These are phyloP conservation scores for Apiospora arundinis DNA, from an alignment of 2,329 filamentous ascomycete genomes.

Conservation along the genomic window DNA sequence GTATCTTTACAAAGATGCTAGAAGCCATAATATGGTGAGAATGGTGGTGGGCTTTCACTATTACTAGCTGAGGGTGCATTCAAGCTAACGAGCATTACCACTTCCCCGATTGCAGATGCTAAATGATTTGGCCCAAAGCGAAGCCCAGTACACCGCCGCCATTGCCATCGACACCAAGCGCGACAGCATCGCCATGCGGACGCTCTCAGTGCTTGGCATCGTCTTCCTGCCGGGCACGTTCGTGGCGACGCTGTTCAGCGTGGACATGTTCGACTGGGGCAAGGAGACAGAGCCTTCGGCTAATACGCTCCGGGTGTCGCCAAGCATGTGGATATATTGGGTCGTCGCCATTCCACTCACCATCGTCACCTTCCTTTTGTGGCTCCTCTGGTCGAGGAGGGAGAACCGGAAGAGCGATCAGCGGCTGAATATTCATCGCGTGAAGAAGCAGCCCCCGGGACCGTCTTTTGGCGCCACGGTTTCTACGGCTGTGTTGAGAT, in stretches of 20 bases:
- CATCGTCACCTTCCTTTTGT: not conserved
- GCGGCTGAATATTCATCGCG: not conserved
- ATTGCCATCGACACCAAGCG: slow-evolving; percentile 17
- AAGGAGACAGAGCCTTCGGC: not conserved
- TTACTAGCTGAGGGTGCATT: no score
- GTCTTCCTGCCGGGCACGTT: slow-evolving; percentile 19
- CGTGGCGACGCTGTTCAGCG: not conserved
- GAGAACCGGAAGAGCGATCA: not conserved
- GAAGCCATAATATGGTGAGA: no score
- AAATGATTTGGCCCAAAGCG: not conserved
- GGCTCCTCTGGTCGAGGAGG: not conserved
- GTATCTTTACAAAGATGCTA: no score
- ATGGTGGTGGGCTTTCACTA: no score
- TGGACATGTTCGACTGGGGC: not conserved
- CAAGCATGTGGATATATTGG: not conserved
- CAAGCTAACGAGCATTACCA: no score
- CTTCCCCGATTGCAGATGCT: not conserved
- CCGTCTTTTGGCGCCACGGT: not conserved
- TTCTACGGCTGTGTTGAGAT: not conserved
- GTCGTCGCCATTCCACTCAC: not conserved
- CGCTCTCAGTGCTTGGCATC: slow-evolving; percentile 9
- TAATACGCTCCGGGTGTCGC: not conserved
- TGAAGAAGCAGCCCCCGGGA: not conserved
- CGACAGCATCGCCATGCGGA: slow-evolving; percentile 19
- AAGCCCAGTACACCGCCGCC: slow-evolving; percentile 7